Conservation (phyloP, 108 stramenopile genomes). For the Craspedostauros australis region DNA sequence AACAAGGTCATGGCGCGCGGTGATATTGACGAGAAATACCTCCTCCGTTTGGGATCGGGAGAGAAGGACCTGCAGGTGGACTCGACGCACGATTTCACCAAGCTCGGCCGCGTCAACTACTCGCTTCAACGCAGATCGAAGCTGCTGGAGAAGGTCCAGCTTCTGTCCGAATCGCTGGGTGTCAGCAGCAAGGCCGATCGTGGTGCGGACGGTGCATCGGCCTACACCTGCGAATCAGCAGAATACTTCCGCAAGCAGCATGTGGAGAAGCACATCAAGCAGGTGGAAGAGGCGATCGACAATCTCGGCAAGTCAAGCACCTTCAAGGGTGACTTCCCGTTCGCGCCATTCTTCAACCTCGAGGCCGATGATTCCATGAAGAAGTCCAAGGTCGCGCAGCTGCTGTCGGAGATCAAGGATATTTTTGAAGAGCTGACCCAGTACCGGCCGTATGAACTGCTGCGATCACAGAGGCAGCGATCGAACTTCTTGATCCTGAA, state of each 20-base stretch:
- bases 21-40: conserved; percentile 82
- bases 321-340: conserved; percentile 47
- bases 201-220: conserved; percentile 71
- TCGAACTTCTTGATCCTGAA: conserved; percentile 93
- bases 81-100: conserved; percentile 85
- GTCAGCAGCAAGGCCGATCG: conserved; percentile 70
- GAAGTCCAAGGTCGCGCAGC: conserved; percentile 37
- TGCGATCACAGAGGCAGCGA: conserved; percentile 88
- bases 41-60: conserved; percentile 92
- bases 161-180: conserved; percentile 79
- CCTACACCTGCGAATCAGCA: conserved; percentile 93
- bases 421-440: conserved; percentile 88
- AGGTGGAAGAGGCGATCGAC: conserved; percentile 10
- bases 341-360: conserved; percentile 42
- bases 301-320: conserved; percentile 2
- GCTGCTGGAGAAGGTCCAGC: conserved; percentile 85
- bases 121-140: conserved; percentile 74
- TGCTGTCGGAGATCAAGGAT: conserved; percentile 39
- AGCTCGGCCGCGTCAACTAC: conserved; percentile 84
- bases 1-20: conserved; percentile 92
- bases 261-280: conserved; percentile 41
- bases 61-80: conserved; percentile 79
- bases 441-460: conserved; percentile 94
- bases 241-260: conserved; percentile 80
- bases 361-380: conserved; percentile 18